phyloP scores from a whole-genome alignment of 176 grass and related monocot genomes.

The Tillandsia fasciculata region DNA sequence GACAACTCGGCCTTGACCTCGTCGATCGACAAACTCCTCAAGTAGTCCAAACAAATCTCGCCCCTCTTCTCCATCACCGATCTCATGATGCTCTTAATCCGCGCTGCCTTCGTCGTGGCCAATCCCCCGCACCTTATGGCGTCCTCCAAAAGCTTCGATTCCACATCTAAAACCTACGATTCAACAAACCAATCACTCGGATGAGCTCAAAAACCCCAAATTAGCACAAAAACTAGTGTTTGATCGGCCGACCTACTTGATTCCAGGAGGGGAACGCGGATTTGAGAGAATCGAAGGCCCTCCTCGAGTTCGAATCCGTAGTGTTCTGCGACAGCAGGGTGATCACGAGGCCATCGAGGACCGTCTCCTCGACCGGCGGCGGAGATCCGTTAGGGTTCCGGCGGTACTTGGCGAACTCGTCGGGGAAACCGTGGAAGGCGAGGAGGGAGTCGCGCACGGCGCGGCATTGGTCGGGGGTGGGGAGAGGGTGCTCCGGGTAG shows the following conservation, averaged over 20 bases:
- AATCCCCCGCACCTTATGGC: slow-evolving; percentile 69
- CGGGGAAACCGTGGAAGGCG: slow-evolving; percentile 67
- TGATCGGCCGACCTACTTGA: slow-evolving; percentile 27
- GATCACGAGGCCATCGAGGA: slow-evolving; percentile 65
- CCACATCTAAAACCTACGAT: slow-evolving; percentile 45
- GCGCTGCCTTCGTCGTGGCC: slow-evolving; percentile 61
- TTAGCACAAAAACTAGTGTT: not conserved
- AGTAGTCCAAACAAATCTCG: slow-evolving; percentile 70
- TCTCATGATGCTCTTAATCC: slow-evolving; percentile 55
- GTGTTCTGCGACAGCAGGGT: slow-evolving; percentile 94
- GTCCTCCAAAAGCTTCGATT: slow-evolving; percentile 52
- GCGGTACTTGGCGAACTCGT: slow-evolving; percentile 68
- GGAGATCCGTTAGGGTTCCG: slow-evolving; percentile 3
- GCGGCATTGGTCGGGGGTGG: slow-evolving; percentile 52
- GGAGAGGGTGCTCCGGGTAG: slow-evolving; percentile 32
- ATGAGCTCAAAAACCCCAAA: not conserved
- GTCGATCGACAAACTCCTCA: slow-evolving; percentile 39
- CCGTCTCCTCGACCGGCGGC: slow-evolving; percentile 7
- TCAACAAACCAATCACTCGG: not conserved
- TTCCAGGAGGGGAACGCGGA: slow-evolving; percentile 56
- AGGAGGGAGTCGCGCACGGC: slow-evolving; percentile 65
- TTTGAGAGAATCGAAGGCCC: slow-evolving; percentile 71
- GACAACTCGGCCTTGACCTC: slow-evolving; percentile 76
- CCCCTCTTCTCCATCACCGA: slow-evolving; percentile 48
- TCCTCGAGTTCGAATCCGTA: slow-evolving; percentile 68